These are phyloP conservation scores for Podospora fimiseda DNA, from an alignment of 495 filamentous ascomycete species.

Conservation along the genomic window DNA sequence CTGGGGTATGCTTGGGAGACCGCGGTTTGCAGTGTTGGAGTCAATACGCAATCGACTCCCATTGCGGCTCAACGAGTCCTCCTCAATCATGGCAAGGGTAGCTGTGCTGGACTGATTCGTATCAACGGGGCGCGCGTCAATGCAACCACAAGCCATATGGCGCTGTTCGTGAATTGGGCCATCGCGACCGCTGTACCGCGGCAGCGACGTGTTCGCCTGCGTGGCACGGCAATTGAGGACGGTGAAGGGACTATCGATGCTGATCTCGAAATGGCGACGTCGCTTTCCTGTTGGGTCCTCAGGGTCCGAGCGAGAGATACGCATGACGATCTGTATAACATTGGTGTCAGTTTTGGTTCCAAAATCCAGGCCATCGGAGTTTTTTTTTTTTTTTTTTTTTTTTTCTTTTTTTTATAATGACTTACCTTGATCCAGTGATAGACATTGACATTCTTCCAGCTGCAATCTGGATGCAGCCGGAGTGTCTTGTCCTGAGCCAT, in stretches of 20 bases:
- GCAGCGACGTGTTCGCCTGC: slow-evolving; percentile 81
- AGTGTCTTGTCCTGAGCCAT: slow-evolving; percentile 75
- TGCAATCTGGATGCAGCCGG: slow-evolving; percentile 85
- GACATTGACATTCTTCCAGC: slow-evolving; percentile 92
- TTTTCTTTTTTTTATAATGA: not conserved
- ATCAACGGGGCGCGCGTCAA: slow-evolving; percentile 54
- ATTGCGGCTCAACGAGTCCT: slow-evolving; percentile 11
- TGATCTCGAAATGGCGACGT: slow-evolving; percentile 94
- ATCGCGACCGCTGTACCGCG: slow-evolving; percentile 68
- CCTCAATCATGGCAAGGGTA: slow-evolving; percentile 22
- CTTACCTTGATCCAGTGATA: slow-evolving; percentile 98
- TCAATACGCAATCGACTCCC: slow-evolving; percentile 19
- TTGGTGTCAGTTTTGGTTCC: too few relatives aligned
- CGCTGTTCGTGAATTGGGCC: slow-evolving; percentile 34
- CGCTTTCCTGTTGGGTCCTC: slow-evolving; percentile 69
- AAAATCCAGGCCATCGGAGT: too few relatives aligned
- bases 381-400: not conserved
- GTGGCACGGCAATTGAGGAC: slow-evolving; percentile 92
- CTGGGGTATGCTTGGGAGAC: slow-evolving; percentile 19
- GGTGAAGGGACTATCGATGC: slow-evolving; percentile 95
- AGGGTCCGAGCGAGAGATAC: slow-evolving; percentile 79
- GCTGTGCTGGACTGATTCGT: slow-evolving; percentile 27
- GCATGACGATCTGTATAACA: slow-evolving; percentile 86
- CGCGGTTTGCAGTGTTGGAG: slow-evolving; percentile 10
- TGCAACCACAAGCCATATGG: slow-evolving; percentile 68